phyloP scores from a whole-genome alignment of 2,329 filamentous ascomycete species.

The Fusarium pseudograminearum region DNA sequence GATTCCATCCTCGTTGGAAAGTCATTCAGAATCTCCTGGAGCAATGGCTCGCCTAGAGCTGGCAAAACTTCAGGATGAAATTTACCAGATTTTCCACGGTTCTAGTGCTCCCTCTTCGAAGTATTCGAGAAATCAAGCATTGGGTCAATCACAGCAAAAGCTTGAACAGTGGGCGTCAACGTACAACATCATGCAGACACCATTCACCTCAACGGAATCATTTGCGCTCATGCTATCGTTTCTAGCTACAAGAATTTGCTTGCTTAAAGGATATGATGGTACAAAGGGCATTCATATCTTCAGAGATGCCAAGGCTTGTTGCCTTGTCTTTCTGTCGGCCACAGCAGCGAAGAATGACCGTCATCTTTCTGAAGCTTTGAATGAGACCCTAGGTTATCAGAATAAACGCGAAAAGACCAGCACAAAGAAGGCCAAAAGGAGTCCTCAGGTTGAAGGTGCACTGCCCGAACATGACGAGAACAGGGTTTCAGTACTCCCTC shows the following conservation, averaged over 20 bases:
- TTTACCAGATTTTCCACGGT: constrained; percentile 36
- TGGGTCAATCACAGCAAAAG: constrained; percentile 34
- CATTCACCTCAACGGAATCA: constrained; percentile 18
- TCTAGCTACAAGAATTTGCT: constrained; percentile 41
- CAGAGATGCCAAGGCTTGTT: constrained; percentile 43
- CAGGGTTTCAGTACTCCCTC: constrained; percentile 25
- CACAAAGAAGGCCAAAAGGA: neutral
- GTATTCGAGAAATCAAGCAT: constrained; percentile 14
- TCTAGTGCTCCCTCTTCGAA: constrained; percentile 22
- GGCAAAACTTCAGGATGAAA: constrained; percentile 43
- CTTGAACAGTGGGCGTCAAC: constrained; percentile 41
- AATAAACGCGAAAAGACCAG: neutral
- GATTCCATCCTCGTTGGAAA: neutral
- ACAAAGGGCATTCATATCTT: constrained; percentile 9
- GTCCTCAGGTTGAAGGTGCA: neutral
- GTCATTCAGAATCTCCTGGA: constrained; percentile 8
- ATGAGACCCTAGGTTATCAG: constrained; percentile 27
- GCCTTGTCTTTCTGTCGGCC: constrained; percentile 41
- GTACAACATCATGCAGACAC: constrained; percentile 30
- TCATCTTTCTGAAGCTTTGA: constrained; percentile 27
- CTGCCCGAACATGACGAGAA: constrained; percentile 23
- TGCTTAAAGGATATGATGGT: constrained; percentile 23
- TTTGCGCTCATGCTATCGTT: constrained; percentile 37
- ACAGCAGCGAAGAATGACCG: constrained; percentile 33
- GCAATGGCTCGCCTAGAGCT: constrained; percentile 40